These are phyloP conservation scores for Candida nanaspora DNA, from an alignment of 805 yeast species.

Conservation along the genomic window DNA sequence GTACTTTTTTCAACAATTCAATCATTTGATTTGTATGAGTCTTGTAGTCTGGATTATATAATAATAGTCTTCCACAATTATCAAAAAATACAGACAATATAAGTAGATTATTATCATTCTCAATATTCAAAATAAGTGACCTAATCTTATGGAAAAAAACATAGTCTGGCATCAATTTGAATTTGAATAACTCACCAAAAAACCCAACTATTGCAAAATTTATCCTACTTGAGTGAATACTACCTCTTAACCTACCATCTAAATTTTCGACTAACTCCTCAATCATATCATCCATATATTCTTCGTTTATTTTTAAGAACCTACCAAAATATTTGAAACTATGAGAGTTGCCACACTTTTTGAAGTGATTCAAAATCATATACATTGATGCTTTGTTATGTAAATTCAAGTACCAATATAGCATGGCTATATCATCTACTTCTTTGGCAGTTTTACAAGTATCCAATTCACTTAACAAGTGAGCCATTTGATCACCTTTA, in stretches of 20 bases:
- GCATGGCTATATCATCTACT: slow-evolving; percentile 39
- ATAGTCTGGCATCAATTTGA: slow-evolving; percentile 64
- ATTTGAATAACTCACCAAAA: slow-evolving; percentile 70
- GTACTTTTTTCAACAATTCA: slow-evolving; percentile 41
- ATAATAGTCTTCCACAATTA: slow-evolving; percentile 58
- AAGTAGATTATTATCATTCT: slow-evolving; percentile 56
- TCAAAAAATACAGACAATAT: slow-evolving; percentile 66
- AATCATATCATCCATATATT: slow-evolving; percentile 40
- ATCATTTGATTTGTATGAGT: slow-evolving; percentile 60
- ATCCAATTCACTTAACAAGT: slow-evolving; percentile 13
- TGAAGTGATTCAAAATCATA: slow-evolving; percentile 49
- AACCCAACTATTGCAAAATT: slow-evolving; percentile 54
- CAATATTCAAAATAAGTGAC: slow-evolving; percentile 43
- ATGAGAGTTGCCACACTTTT: slow-evolving; percentile 38
- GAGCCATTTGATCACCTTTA: slow-evolving; percentile 11
- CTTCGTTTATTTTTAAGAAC: slow-evolving; percentile 56
- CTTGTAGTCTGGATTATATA: slow-evolving; percentile 48
- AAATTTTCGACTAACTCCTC: slow-evolving; percentile 46
- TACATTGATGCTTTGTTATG: slow-evolving; percentile 69
- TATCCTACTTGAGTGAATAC: slow-evolving; percentile 42
- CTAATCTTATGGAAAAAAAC: slow-evolving; percentile 69
- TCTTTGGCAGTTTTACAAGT: slow-evolving; percentile 39
- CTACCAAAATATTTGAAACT: slow-evolving; percentile 50
- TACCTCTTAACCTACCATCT: slow-evolving; percentile 55
- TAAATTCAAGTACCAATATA: slow-evolving; percentile 42